A percentile compares a stretch with the other conserved stretches of the same genome.
phyloP scores from a whole-genome alignment of 371 early-diverging fungal species.

The Phascolomyces articulosus region DNA sequence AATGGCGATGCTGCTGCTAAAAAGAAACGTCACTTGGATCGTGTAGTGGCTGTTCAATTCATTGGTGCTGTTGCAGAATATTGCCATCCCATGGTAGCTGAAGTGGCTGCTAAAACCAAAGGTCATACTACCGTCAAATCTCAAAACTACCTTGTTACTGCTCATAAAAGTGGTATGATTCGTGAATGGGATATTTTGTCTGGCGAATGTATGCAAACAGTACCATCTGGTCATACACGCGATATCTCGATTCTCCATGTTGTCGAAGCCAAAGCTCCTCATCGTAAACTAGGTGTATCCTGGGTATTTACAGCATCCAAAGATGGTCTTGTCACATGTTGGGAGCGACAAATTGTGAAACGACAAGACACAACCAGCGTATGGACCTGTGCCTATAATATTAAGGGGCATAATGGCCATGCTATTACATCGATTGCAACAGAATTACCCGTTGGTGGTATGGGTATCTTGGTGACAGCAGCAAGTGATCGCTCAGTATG shows the following conservation, averaged over 20 bases:
- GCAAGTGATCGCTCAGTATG: slow-evolving; percentile 78
- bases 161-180: slow-evolving; percentile 34
- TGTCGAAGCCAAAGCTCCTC: slow-evolving; percentile 22
- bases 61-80: slow-evolving; percentile 33
- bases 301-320: slow-evolving; percentile 37
- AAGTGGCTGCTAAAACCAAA: slow-evolving; percentile 24
- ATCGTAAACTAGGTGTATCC: slow-evolving; percentile 26
- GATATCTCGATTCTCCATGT: slow-evolving; percentile 30
- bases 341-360: slow-evolving; percentile 31
- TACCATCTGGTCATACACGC: slow-evolving; percentile 26
- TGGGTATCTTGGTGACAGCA: slow-evolving; percentile 64
- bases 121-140: slow-evolving; percentile 7
- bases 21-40: slow-evolving; percentile 9
- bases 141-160: slow-evolving; percentile 34
- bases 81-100: slow-evolving; percentile 32
- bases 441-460: slow-evolving; percentile 32
- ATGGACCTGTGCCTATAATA: slow-evolving; percentile 35
- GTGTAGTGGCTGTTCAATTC: slow-evolving; percentile 27
- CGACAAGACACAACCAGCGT: background rate
- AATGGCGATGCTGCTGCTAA: background rate
- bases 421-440: slow-evolving; percentile 32
- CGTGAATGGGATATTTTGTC: slow-evolving; percentile 41
- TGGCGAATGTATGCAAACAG: slow-evolving; percentile 35
- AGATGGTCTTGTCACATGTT: slow-evolving; percentile 38
- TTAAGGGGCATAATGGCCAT: slow-evolving; percentile 21